Conservation (phyloP, 495 filamentous ascomycete genomes). For the Darksidea phi region DNA sequence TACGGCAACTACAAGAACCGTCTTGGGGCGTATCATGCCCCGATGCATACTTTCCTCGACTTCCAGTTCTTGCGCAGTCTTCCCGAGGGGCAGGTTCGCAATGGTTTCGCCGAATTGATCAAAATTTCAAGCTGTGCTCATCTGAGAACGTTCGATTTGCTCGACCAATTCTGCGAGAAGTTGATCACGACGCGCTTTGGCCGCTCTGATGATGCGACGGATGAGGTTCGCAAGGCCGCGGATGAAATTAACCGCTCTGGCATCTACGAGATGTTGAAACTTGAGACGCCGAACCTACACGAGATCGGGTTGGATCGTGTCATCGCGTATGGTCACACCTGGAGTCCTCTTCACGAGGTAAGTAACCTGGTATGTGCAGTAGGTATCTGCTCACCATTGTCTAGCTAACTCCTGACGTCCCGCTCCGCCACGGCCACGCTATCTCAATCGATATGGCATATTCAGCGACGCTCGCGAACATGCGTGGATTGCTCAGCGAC, state of each 20-base stretch:
- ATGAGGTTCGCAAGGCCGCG: slow-evolving; percentile 54
- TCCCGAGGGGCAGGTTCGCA: slow-evolving; percentile 59
- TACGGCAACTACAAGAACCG: slow-evolving; percentile 64
- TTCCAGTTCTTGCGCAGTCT: slow-evolving; percentile 63
- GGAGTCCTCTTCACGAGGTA: slow-evolving; percentile 61
- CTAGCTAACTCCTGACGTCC: slow-evolving; percentile 55
- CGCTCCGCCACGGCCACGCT: slow-evolving; percentile 63
- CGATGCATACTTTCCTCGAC: slow-evolving; percentile 64
- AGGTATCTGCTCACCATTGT: neutral
- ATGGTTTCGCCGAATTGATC: slow-evolving; percentile 66
- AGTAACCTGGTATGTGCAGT: neutral
- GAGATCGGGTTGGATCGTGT: slow-evolving; percentile 63
- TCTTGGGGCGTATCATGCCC: slow-evolving; percentile 66
- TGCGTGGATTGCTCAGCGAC: slow-evolving; percentile 52
- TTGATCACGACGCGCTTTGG: slow-evolving; percentile 59
- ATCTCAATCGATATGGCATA: slow-evolving; percentile 69
- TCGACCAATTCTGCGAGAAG: slow-evolving; percentile 61
- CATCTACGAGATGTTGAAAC: slow-evolving; percentile 62
- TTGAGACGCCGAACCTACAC: slow-evolving; percentile 64
- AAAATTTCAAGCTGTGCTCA: slow-evolving; percentile 67
- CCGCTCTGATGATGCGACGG: slow-evolving; percentile 49
- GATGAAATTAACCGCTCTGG: slow-evolving; percentile 60
- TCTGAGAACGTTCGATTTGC: slow-evolving; percentile 56
- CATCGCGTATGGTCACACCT: slow-evolving; percentile 68
- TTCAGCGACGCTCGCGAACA: slow-evolving; percentile 59